These are phyloP conservation scores for Corchorus capsularis DNA, from an alignment of 345 rosid species.

Conservation along the genomic window DNA sequence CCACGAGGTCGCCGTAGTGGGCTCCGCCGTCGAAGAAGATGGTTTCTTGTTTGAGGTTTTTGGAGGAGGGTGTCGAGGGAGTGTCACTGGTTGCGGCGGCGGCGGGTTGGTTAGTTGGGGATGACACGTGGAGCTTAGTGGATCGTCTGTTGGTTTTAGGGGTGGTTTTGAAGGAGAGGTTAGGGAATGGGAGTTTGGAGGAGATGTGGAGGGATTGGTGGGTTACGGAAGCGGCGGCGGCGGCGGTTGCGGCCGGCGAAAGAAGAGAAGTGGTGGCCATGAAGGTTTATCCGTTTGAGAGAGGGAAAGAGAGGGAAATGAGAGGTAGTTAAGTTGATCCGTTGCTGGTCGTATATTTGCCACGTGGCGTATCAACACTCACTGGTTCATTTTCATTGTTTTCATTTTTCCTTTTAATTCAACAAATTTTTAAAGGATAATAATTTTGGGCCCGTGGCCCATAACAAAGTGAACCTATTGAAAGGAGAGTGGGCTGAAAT, in stretches of 20 bases:
- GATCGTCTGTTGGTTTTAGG: constrained; percentile 24
- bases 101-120: constrained; percentile 48
- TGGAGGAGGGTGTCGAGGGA: constrained; percentile 28
- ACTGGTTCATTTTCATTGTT: not conserved
- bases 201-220: constrained; percentile 24
- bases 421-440: no score
- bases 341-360: constrained; percentile 23
- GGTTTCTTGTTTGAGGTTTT: constrained; percentile 57
- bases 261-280: constrained; percentile 43
- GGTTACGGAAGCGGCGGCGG: constrained; percentile 25
- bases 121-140: constrained; percentile 55
- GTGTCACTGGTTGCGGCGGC: constrained; percentile 29
- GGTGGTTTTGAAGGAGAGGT: constrained; percentile 18
- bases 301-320: not conserved
- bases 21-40: constrained; percentile 91
- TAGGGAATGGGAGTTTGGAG: constrained; percentile 26
- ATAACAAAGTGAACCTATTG: not conserved
- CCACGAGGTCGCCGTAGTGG: constrained; percentile 88
- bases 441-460: not conserved
- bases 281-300: constrained; percentile 27
- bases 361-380: constrained; percentile 20
- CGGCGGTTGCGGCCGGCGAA: constrained; percentile 24
- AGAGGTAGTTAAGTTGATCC: constrained; percentile 7
- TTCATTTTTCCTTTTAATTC: not conserved
- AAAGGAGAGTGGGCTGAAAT: not conserved